These are phyloP conservation scores for Erigeron canadensis DNA, from an alignment of 129 eudicot species.

Conservation along the genomic window DNA sequence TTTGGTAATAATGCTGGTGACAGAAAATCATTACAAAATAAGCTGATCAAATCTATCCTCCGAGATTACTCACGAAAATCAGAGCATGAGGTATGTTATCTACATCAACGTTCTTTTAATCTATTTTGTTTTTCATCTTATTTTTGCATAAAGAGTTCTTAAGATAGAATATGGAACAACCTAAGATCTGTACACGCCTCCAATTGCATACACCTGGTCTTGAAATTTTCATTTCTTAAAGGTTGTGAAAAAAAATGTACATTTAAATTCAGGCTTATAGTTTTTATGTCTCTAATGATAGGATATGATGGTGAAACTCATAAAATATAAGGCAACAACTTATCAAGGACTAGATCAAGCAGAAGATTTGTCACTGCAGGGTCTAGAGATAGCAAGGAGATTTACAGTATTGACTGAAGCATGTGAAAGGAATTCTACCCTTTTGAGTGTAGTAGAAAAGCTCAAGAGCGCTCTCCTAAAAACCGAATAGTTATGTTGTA, in stretches of 20 bases:
- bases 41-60: conserved; percentile 68
- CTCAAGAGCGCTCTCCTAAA: conserved; percentile 43
- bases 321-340: conserved; percentile 43
- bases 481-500: conserved; percentile 4
- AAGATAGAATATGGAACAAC: neutral
- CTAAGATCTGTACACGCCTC: neutral
- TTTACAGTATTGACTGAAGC: conserved; percentile 50
- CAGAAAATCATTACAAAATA: conserved; percentile 47
- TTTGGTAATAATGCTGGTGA: conserved; percentile 46
- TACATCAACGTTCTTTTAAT: neutral
- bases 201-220: neutral
- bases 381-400: conserved; percentile 36
- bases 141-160: neutral
- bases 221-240: neutral
- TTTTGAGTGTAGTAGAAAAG: conserved; percentile 54
- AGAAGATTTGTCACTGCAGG: conserved; percentile 22
- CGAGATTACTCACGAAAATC: conserved; percentile 74
- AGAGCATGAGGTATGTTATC: conserved; percentile 65
- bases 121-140: neutral
- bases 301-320: conserved; percentile 70
- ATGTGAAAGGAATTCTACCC: conserved; percentile 65
- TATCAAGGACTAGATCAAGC: conserved; percentile 4
- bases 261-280: neutral
- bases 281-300: conserved; percentile 24
- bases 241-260: neutral